Conservation (phyloP, 2,329 filamentous ascomycete species). For the Gremmenia infestans region DNA sequence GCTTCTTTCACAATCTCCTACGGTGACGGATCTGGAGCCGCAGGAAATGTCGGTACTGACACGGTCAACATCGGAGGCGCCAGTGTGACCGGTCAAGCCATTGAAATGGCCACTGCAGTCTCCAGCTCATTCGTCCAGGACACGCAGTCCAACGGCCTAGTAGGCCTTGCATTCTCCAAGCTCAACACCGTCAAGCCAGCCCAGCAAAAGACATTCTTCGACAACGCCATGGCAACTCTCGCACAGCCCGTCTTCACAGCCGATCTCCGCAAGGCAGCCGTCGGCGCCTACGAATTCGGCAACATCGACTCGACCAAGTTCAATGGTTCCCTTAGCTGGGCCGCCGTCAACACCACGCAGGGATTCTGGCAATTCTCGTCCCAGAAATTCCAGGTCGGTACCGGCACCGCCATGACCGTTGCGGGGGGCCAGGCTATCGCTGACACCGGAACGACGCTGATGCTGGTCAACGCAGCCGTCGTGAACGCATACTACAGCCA, state of each 20-base stretch:
- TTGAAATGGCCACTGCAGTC: constrained; percentile 32
- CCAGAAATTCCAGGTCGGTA: constrained; percentile 41
- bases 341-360: constrained; percentile 41
- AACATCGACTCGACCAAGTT: constrained; percentile 49
- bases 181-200: constrained; percentile 32
- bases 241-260: constrained; percentile 56
- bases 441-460: constrained; percentile 41
- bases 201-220: constrained; percentile 34
- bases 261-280: constrained; percentile 42
- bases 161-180: constrained; percentile 50
- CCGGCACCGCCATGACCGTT: constrained; percentile 51
- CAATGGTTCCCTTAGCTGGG: constrained; percentile 49
- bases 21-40: constrained; percentile 36
- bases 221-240: constrained; percentile 29
- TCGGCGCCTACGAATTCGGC: constrained; percentile 52
- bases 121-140: constrained; percentile 33
- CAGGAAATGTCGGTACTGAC: constrained; percentile 33
- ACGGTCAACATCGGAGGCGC: constrained; percentile 33
- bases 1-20: constrained; percentile 33
- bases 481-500: constrained; percentile 37
- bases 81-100: constrained; percentile 30
- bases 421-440: constrained; percentile 46
- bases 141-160: constrained; percentile 49
- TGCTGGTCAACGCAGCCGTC: constrained; percentile 34
- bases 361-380: constrained; percentile 55